Evolutionary conservation across 2,329 filamentous ascomycete species (phyloP), one percentile per base, ranked within the genome.

Genomic region (Basipetospora chlamydospora): DNA sequence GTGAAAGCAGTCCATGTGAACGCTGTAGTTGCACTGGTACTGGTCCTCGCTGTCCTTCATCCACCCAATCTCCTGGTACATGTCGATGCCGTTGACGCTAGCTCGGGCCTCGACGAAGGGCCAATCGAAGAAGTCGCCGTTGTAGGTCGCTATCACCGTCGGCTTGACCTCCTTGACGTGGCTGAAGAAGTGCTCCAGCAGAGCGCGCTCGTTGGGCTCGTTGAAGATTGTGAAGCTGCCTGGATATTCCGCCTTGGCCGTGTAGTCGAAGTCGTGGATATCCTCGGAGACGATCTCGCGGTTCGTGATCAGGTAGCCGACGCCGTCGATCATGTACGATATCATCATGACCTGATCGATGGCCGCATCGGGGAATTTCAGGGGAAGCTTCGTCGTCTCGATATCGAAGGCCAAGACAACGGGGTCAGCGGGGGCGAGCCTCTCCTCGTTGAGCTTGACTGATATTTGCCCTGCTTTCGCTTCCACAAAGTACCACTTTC

Each of bases 121-220:
- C 90, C 90, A 98, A 78, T 98, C 90, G 77, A 98, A 98, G 56
- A 98, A 98, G 64, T 98, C 90, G 63, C 90, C 90, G 84, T 98
- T 98, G 69, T 98, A 98, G n/a, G 90, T 98, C 25, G 92, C 88
- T 55, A 98, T 98, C 39, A 98, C 88, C 0, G 87, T 96, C 1
- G 90, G 90, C 41, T 81, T 75, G 1, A 86, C 85, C 55, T 94
- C 85, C 51, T 98, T 96, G 57, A 98, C 81, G 55, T 95, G 90
- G 28, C 83, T 67, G 51, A 98, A 96, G 60, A 98, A 98, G 12
- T 90, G 70, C 52, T 96, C 88, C 16, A 98, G 66, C 2, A 93
- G 54, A 1, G 69, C 73, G 56, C 90, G 90, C 58, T 98, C 90
- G 50, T 96, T 79, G 1, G 86, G 82, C 54, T 98, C 92, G 54